phyloP scores from a whole-genome alignment of 106 monocot species.

The Acanthochlamys bracteata region DNA sequence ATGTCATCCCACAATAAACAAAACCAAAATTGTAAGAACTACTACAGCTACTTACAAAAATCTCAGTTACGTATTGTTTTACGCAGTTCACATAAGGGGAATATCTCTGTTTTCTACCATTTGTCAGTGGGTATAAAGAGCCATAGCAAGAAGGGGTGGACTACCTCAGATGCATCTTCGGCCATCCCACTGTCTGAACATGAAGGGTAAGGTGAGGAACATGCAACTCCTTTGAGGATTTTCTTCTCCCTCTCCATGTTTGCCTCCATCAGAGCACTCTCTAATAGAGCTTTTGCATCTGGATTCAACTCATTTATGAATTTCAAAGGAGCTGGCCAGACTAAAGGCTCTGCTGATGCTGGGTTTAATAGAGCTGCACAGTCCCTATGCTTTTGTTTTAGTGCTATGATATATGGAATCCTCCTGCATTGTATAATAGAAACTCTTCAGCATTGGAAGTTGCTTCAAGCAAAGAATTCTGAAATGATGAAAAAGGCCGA shows the following conservation, averaged over 20 bases:
- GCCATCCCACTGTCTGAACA: constrained; percentile 6
- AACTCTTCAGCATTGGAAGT: neutral
- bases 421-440: constrained; percentile 6
- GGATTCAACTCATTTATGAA: constrained; percentile 14
- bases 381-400: constrained; percentile 10
- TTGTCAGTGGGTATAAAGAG: neutral
- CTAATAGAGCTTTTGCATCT: constrained; percentile 13
- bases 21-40: neutral
- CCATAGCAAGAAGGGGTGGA: too few relatives aligned
- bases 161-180: constrained; percentile 8
- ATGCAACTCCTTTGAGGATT: neutral
- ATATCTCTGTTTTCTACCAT: too few relatives aligned
- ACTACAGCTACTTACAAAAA: too few relatives aligned
- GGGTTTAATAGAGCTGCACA: constrained; percentile 17
- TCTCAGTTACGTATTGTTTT: too few relatives aligned
- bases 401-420: constrained; percentile 11
- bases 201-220: constrained; percentile 3
- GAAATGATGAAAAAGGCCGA: too few relatives aligned
- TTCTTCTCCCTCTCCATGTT: constrained; percentile 17
- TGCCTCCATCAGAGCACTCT: constrained; percentile 13
- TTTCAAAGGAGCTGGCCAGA: constrained; percentile 15
- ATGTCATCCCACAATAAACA: neutral
- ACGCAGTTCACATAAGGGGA: too few relatives aligned
- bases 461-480: too few relatives aligned
- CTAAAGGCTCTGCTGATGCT: constrained; percentile 17